These are phyloP conservation scores for Alternaria novae-zelandiae DNA, from an alignment of 2,329 filamentous ascomycete species.

Conservation along the genomic window DNA sequence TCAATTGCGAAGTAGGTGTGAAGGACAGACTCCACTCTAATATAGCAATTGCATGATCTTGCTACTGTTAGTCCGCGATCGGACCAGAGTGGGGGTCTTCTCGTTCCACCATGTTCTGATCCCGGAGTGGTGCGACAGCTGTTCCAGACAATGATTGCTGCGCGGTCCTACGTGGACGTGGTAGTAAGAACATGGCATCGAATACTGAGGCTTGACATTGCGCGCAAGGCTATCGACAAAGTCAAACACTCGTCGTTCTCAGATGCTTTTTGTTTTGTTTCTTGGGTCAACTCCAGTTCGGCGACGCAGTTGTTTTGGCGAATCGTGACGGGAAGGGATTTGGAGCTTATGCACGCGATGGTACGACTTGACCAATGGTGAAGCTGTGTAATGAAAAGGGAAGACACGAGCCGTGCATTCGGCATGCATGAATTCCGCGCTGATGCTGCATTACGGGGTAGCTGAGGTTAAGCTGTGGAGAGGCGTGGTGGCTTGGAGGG, in stretches of 20 bases:
- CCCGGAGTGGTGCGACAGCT: neutral
- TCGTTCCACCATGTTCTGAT: neutral
- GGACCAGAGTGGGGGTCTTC: neutral
- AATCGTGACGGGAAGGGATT: neutral
- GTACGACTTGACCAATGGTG: neutral
- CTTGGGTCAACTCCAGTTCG: neutral
- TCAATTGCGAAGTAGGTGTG: neutral
- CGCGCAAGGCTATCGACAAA: neutral
- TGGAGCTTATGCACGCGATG: neutral
- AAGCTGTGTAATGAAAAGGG: neutral
- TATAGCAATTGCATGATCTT: neutral
- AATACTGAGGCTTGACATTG: neutral
- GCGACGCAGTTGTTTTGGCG: neutral
- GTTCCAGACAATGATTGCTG: neutral
- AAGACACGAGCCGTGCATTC: neutral
- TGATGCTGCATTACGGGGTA: neutral
- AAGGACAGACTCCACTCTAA: neutral
- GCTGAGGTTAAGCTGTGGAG: slow-evolving; percentile 1
- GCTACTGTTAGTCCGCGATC: neutral
- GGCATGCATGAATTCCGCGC: neutral
- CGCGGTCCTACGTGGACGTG: neutral
- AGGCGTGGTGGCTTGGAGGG: neutral
- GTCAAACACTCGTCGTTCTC: neutral
- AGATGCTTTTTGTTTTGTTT: neutral
- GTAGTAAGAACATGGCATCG: neutral